Conservation (phyloP, 164 flowering plant species). For the Cinnamomum micranthum region DNA sequence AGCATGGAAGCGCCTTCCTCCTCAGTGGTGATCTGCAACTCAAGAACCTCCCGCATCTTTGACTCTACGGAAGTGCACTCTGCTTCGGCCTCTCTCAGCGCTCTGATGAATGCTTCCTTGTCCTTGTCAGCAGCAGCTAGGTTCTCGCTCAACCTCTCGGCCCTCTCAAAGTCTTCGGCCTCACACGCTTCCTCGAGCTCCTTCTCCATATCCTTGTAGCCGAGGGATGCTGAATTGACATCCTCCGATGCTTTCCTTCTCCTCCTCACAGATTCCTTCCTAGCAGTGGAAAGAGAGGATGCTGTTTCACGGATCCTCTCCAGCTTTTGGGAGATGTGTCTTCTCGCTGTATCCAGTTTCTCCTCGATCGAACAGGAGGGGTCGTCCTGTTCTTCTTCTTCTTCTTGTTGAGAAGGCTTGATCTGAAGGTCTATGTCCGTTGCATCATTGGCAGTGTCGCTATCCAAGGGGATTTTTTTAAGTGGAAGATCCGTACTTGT, state of each 20-base stretch:
- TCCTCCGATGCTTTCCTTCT: conserved; percentile 51
- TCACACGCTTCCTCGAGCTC: conserved; percentile 73
- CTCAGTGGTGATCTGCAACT: conserved; percentile 59
- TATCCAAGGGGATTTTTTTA: no score
- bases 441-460: background rate
- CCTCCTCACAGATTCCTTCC: conserved; percentile 52
- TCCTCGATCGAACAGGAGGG: conserved; percentile 20
- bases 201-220: conserved; percentile 48
- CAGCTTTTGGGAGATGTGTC: conserved; percentile 36
- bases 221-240: conserved; percentile 35
- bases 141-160: conserved; percentile 65
- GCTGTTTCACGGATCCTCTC: conserved; percentile 32
- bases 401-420: background rate
- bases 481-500: no score
- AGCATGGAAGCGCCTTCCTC: conserved; percentile 57
- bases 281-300: conserved; percentile 33
- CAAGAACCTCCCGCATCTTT: conserved; percentile 52
- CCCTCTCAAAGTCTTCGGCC: conserved; percentile 74
- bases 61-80: conserved; percentile 50
- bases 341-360: conserved; percentile 35
- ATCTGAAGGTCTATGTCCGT: background rate
- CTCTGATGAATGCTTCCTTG: conserved; percentile 26
- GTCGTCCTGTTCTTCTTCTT: background rate
- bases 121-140: conserved; percentile 56
- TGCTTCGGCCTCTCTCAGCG: conserved; percentile 52